phyloP scores from a whole-genome alignment of 495 filamentous ascomycete genomes.

The Penicillium salamii region DNA sequence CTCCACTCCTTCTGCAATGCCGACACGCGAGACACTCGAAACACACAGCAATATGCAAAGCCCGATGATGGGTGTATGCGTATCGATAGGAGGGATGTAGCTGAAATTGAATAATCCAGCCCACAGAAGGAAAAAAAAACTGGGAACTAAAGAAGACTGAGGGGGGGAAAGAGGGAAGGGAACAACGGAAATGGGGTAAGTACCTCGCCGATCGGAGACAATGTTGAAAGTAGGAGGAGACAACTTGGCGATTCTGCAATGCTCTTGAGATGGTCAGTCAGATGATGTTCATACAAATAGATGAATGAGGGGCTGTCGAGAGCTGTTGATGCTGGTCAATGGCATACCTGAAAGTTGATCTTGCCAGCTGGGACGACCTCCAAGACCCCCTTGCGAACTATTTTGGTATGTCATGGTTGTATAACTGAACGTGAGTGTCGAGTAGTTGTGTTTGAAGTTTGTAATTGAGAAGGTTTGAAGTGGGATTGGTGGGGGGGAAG shows the following conservation, averaged over 20 bases:
- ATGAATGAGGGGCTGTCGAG: background rate
- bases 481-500: conserved; percentile 10
- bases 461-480: conserved; percentile 5
- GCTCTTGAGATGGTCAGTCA: conserved; percentile 44
- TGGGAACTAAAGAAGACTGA: background rate
- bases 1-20: conserved; percentile 30
- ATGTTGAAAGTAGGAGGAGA: conserved; percentile 63
- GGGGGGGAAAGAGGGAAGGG: background rate
- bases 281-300: conserved; percentile 3
- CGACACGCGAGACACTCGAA: conserved; percentile 16
- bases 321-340: background rate
- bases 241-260: conserved; percentile 56
- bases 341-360: conserved; percentile 51
- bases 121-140: conserved; percentile 5
- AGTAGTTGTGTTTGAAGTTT: conserved; percentile 1
- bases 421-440: conserved; percentile 2
- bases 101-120: conserved; percentile 1
- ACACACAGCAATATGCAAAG: conserved; percentile 7
- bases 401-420: conserved; percentile 31
- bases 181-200: conserved; percentile 18
- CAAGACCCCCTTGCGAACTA: conserved; percentile 20
- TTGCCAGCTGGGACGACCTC: conserved; percentile 42
- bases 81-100: background rate
- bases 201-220: conserved; percentile 78
- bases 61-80: background rate